Base-by-base conservation (phyloP, 345 rosid species). In the Carallia brachiata region DNA sequence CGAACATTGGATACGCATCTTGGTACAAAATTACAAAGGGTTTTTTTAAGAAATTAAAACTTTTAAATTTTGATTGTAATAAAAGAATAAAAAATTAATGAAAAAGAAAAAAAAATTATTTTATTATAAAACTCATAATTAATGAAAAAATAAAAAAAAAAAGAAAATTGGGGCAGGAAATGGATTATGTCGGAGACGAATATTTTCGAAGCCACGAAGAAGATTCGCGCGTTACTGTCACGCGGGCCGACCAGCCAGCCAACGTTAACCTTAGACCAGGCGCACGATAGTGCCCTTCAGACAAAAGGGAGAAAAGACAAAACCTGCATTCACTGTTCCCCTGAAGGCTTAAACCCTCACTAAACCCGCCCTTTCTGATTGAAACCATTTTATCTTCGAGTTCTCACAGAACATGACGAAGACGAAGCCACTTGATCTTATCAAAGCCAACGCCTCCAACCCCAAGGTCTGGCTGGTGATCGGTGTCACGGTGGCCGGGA, bases 401-500 rank as follows among this genome's bases (percentile, higher is more conserved):
- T 52, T 10, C 44, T 39, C 10, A 27, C 34, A 9, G 7, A 47
- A 23, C 50, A 44, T 32, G 44, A 32, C 32, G 48, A 87, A 86
- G 95, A 64, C 88, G 44, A 86, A 78, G 62, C 73, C 88, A 28
- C 75, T 84, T 56, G 57, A 72, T 70, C 73, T 79, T 48, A 78
- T 90, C 62, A 88, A 75, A 69, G 62, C 66, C 56, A 78, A 80
- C 68, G 78, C 83, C 15, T 83, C 87, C 31, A 90, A 84, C 75
- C 93, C 94, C 12, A 94, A 85, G 82, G 62, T 84, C 3, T 90
- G 95, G 98, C 72, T 88, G 6, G 84, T 88, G 79, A 83, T 92
- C 78, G 96, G 96, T 61, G 82, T 94, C 15, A 79, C 87, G 3
- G 89, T 90, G 31, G 96, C 90, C 12, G 98, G 96, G 53, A 79